Evolutionary conservation across 306 rosid genomes (phyloP), one percentile per base, ranked within the genome.

Genomic region (Nissolia schottii): DNA sequence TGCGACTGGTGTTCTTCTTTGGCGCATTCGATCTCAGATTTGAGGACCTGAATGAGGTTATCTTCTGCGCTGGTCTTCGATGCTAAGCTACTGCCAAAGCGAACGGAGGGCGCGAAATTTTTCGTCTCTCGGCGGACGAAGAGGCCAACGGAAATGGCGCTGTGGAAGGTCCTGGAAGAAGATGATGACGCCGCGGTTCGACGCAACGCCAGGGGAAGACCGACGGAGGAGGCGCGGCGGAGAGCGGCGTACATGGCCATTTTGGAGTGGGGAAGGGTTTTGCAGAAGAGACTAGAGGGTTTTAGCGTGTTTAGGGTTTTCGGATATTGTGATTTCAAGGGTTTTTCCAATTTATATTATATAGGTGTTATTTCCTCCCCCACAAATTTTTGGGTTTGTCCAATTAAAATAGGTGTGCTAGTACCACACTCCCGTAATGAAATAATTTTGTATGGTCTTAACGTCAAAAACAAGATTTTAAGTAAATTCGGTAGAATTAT

Each of bases 1-100:
- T 73, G 71, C 14, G 85, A 75, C 13, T 55, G 9, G 18, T 48
- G 28, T 1, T 64, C 75, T 8, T 80, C 87, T 38, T 75, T 51
- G 20, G 92, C 94, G 67, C 88, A 81, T 12, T 77, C 5, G 78
- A 93, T 86, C 85, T 85, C 96, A 48, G 86, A 62, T 31, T 89
- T 75, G 23, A 91, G 83, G 73, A 85, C 70, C 54, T 58, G 53
- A 49, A 80, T 4, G 16, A 89, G 82, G 31, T 22, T 70, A 24
- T 56, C 71, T 7, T 89, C 87, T 7, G 83, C 77, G 12, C 70
- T 43, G 0, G 56, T 10, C 71, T 77, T 80, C 0, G 78, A n/a
- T 12, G 84, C 64, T 15, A 82, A 43, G 51, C 79, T 57, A 1
- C 83, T 75, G 38, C 84, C 82, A 73, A 87, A 83, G 25, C 79